phyloP scores from a whole-genome alignment of 331 rosid genomes.

The Rosa hybrid region DNA sequence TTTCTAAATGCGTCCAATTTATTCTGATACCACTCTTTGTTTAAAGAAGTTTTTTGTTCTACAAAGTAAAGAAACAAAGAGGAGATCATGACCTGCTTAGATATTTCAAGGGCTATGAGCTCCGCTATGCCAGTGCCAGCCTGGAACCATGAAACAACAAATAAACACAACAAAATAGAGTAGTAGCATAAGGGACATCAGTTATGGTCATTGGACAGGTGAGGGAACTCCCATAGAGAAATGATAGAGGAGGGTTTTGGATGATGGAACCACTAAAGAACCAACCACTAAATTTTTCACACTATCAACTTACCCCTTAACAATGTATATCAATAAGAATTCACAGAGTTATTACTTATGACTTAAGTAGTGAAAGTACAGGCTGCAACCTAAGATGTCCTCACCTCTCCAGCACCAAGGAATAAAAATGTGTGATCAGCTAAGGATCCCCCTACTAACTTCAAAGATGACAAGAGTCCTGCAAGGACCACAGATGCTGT shows the following conservation, averaged over 20 bases:
- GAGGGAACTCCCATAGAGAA: not conserved
- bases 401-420: conserved; percentile 98
- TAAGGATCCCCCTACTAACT: conserved; percentile 69
- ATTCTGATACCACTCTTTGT: not conserved
- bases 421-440: conserved; percentile 79
- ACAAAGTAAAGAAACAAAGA: not conserved
- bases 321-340: not conserved
- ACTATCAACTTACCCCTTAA: too few species aligned
- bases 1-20: not conserved
- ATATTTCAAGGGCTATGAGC: conserved; percentile 89
- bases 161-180: conserved; percentile 25
- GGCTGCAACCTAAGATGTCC: conserved; percentile 11
- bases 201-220: not conserved
- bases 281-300: not conserved
- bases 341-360: not conserved
- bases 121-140: conserved; percentile 99
- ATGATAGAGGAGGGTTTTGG: not conserved
- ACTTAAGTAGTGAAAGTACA: not conserved
- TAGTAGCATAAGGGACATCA: not conserved
- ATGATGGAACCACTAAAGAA: not conserved
- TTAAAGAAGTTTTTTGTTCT: not conserved
- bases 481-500: conserved; percentile 97
- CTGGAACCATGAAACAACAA: conserved; percentile 53
- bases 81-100: conserved; percentile 64
- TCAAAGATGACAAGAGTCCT: conserved; percentile 75